A percentile compares a stretch with the other conserved stretches of the same genome.
Conservation (phyloP, 768 basidiomycete species). For the Chalciporus sphaerocephalus region DNA sequence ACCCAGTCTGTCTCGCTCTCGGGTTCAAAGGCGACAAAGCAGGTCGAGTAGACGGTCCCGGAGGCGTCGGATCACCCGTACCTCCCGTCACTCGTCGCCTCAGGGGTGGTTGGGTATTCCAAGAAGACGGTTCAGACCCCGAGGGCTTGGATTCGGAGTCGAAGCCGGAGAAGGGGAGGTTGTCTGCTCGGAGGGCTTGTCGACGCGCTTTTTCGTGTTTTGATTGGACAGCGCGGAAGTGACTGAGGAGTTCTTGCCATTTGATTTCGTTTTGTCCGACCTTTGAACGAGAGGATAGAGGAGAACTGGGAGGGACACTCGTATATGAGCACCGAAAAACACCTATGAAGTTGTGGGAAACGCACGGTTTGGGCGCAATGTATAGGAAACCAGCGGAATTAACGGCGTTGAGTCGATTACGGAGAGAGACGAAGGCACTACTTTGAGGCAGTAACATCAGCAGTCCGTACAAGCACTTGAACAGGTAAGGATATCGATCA, state of each 20-base stretch:
- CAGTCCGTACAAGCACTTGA: conserved; percentile 96
- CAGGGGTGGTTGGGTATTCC: conserved; percentile 41
- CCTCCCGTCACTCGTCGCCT: conserved; percentile 65
- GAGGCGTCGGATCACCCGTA: conserved; percentile 31
- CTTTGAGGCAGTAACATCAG: conserved; percentile 97
- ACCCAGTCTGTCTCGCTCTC: conserved; percentile 48
- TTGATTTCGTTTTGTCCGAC: conserved; percentile 86
- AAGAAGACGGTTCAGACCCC: conserved; percentile 18
- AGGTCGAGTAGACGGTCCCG: conserved; percentile 28
- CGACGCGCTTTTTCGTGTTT: conserved; percentile 91
- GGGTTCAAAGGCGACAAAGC: conserved; percentile 74
- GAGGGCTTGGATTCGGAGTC: conserved; percentile 33
- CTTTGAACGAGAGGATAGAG: conserved; percentile 65
- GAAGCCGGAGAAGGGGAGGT: conserved; percentile 44
- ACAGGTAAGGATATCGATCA: conserved; percentile 91
- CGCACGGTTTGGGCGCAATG: conserved; percentile 81
- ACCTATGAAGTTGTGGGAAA: conserved; percentile 1
- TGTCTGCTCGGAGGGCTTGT: conserved; percentile 66
- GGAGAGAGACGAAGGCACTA: conserved; percentile 89
- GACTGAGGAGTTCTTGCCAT: conserved; percentile 90
- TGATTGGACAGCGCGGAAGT: conserved; percentile 86
- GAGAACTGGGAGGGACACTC: conserved; percentile 30
- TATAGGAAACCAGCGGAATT: conserved; percentile 93
- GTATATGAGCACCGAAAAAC: conserved; percentile 8
- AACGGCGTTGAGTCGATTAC: conserved; percentile 91